Conservation (phyloP, 2,329 filamentous ascomycete genomes). For the Aspergillus udagawae region DNA sequence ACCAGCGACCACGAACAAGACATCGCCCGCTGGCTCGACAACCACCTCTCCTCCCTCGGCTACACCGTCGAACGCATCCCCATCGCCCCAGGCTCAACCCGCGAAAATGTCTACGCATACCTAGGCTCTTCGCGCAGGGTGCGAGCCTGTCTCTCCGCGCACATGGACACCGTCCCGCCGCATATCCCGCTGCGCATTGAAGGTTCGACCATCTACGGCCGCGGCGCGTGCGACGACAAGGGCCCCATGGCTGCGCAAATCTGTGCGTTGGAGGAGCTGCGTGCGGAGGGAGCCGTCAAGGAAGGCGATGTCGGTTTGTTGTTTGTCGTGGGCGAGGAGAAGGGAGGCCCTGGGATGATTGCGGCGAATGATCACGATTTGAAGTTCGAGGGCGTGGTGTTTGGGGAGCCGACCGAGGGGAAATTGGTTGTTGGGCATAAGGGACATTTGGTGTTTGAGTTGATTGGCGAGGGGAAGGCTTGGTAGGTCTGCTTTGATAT, state of each 20-base stretch:
- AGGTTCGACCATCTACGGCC: conserved; percentile 58
- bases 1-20: conserved; percentile 36
- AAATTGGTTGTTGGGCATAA: conserved; percentile 54
- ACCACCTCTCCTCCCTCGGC: conserved; percentile 29
- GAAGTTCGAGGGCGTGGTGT: conserved; percentile 46
- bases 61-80: conserved; percentile 37
- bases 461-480: conserved; percentile 24
- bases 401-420: conserved; percentile 54
- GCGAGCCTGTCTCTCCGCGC: conserved; percentile 31
- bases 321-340: conserved; percentile 59
- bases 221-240: conserved; percentile 60
- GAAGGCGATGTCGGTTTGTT: conserved; percentile 56
- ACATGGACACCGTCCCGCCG: conserved; percentile 59
- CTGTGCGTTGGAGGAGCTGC: conserved; percentile 58
- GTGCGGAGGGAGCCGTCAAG: conserved; percentile 38
- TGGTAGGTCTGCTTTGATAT: not conserved
- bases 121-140: conserved; percentile 26
- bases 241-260: conserved; percentile 70
- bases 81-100: conserved; percentile 27
- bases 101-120: conserved; percentile 41
- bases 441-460: conserved; percentile 37
- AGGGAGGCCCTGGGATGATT: conserved; percentile 54
- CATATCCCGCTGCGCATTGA: conserved; percentile 61
- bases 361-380: conserved; percentile 44
- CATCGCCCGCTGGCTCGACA: conserved; percentile 32